Base-by-base conservation (phyloP, 257 asterid species). In the Nicotiana sylvestris region DNA sequence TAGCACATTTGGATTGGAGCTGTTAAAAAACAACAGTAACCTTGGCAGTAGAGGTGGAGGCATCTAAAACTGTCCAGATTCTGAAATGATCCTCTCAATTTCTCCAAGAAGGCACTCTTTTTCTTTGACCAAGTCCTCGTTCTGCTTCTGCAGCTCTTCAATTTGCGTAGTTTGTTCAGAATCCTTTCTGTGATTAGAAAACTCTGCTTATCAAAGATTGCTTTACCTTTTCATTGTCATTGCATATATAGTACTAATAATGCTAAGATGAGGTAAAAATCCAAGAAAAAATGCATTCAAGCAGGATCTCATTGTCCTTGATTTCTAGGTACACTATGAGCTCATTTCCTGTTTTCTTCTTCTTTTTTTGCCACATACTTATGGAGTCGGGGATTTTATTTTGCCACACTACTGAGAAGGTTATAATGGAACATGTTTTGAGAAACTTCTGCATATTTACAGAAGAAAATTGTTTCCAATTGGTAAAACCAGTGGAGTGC, bases 91-190 rank as follows among this genome's bases (percentile, higher is more conserved):
- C 86, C 96, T 91, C 92, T 94, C 97, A 67, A 94, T 94, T 82
- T 94, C 98, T 88, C 91, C 94, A 64, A 92, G 92, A 46, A 93
- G 96, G 81, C 95, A 82, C 69, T 87, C 95, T 76, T 94, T 92
- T 69, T 94, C 98, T 15, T 89, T 90, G 9, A 83, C 79, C 89
- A 93, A 83, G 7, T 93, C 97, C 49, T 90, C 88, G 76, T 91
- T 93, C 87, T 93, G 92, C 86, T 89, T 91, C 92, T 94, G 90
- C 66, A 94, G 92, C 53, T 93, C 97, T 89, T 94, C 97, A 7
- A 93, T 94, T 74, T 93, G 95, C 88, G 90, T 94, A n/a, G 95
- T 93, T 87, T 93, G 97, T 85, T 94, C 97, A 0, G 98, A 92
- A 86, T 94, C 98, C 89, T 94, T 94, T 86, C 98, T 94, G 95